Evolutionary conservation across 2,329 filamentous ascomycete genomes (phyloP).

Genomic region (Fusarium sp.): DNA sequence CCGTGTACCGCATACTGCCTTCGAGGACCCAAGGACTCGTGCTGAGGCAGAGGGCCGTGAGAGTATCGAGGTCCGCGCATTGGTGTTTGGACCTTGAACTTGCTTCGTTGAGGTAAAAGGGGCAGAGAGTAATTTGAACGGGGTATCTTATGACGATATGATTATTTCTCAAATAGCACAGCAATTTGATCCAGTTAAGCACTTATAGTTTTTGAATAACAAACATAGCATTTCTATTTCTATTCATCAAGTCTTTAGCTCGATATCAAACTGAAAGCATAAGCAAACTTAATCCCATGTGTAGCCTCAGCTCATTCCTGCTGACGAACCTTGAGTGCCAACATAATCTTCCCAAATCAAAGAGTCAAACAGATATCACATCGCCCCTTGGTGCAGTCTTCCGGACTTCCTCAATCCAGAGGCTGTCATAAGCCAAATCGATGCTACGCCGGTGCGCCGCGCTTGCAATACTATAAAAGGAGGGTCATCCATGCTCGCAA

Average conservation of each 20-base stretch:
- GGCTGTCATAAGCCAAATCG: conserved; percentile 31
- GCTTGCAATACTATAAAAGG: conserved; percentile 50
- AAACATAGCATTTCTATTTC: conserved; percentile 41
- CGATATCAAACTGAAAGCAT: conserved; percentile 23
- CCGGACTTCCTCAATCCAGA: conserved; percentile 23
- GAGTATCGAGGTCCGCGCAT: conserved; percentile 89
- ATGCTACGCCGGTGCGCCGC: conserved; percentile 47
- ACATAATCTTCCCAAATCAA: conserved; percentile 20
- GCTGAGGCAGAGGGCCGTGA: conserved; percentile 79
- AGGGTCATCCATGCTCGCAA: conserved; percentile 17
- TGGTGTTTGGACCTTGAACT: conserved; percentile 79
- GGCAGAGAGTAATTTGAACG: neutral
- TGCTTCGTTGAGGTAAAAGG: neutral
- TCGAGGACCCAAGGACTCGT: conserved; percentile 79
- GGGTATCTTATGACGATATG: neutral
- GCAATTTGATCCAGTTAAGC: neutral
- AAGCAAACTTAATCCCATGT: conserved; percentile 14
- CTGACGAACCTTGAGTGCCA: conserved; percentile 13
- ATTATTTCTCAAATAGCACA: neutral
- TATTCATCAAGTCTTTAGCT: conserved; percentile 33
- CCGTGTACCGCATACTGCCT: conserved; percentile 80
- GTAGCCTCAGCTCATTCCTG: conserved; percentile 10
- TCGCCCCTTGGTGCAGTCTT: conserved; percentile 13
- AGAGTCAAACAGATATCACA: conserved; percentile 32
- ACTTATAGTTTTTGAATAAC: conserved; percentile 20